Conservation (phyloP, 345 rosid species). For the Gynandropsis gynandra region DNA sequence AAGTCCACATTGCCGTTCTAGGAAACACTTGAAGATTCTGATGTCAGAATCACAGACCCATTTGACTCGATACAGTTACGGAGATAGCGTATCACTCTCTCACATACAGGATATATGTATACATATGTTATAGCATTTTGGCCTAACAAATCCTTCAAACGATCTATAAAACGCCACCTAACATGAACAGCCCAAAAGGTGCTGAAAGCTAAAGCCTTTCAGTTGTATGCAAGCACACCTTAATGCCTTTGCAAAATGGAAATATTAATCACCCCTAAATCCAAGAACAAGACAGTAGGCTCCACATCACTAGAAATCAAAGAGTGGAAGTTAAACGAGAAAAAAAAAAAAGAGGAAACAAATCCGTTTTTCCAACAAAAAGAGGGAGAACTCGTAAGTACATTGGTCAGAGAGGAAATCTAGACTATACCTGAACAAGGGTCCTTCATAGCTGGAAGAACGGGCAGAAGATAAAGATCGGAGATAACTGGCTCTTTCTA, state of each 20-base stretch:
- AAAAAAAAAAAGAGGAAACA: too few species aligned
- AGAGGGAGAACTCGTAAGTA: not conserved
- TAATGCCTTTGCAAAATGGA: not conserved
- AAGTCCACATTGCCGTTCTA: not conserved
- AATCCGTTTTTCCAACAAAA: too few species aligned
- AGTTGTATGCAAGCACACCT: too few species aligned
- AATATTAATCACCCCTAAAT: not conserved
- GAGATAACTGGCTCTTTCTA: slow-evolving; percentile 36
- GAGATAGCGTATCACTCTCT: too few species aligned
- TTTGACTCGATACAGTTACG: too few species aligned
- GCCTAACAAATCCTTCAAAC: not conserved
- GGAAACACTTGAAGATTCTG: too few species aligned
- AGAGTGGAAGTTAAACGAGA: too few species aligned
- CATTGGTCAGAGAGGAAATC: not conserved
- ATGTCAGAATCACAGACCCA: not conserved
- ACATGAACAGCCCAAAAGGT: too few species aligned
- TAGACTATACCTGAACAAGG: slow-evolving; percentile 40
- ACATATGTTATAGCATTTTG: not conserved
- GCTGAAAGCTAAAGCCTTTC: too few species aligned
- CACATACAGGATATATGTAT: too few species aligned
- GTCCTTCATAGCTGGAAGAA: slow-evolving; percentile 39
- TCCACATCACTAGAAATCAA: too few species aligned
- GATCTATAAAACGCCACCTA: slow-evolving; percentile 2
- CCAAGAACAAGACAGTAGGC: too few species aligned
- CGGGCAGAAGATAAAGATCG: slow-evolving; percentile 27